Base-by-base conservation (phyloP, 2,329 filamentous ascomycete species). In the Venturia carpophila region DNA sequence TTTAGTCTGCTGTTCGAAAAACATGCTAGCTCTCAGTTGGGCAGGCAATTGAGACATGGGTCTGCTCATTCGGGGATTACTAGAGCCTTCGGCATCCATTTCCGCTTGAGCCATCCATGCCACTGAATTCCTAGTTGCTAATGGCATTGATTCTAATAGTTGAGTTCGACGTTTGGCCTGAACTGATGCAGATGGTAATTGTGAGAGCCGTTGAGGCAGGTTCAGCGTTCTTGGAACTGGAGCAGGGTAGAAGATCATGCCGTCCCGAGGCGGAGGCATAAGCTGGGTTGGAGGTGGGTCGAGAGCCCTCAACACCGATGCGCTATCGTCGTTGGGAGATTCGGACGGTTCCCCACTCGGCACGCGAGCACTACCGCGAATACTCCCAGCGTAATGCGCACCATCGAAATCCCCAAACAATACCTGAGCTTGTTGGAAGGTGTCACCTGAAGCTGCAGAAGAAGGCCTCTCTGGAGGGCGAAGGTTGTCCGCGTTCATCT, bases 171-270 rank as follows among this genome's bases (percentile, higher is more conserved):
- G 84, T 69, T 87, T 83, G 65, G 91, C 87, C 65, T 87, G 83
- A 5, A 86, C 82, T 11, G 81, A 77, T 2, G 84, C 78, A 64
- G 88, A 84, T 10, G 88, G 86, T 63, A 86, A 83, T 70, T 87
- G 90, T 0, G 92, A 96, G 62, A 97, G 79, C 70, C 91, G 90
- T 56, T 92, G 91, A 0, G 94, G 94, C 15, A 99, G 79, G 71
- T 96, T 97, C 66, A 99, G 82, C 87, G 96, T 92, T 68, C 89
- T 87, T 3, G 94, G 94, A 2, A 99, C 94, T 0, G 91, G 92
- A 3, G 94, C 94, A 17, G 94, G 94, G 74, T 99, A 99, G 76
- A 88, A 97, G 11, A 96, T 85, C 90, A 97, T 96, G 70, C 87
- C 81, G 69, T 93, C 86, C 5, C 86, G 88, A 1, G 87, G 87